Percentiles rank a stretch among this genome's conserved stretches.
Evolutionary conservation across 1,284 basidiomycete species (phyloP).

Genomic region (Microbotryomycetes sp.): DNA sequence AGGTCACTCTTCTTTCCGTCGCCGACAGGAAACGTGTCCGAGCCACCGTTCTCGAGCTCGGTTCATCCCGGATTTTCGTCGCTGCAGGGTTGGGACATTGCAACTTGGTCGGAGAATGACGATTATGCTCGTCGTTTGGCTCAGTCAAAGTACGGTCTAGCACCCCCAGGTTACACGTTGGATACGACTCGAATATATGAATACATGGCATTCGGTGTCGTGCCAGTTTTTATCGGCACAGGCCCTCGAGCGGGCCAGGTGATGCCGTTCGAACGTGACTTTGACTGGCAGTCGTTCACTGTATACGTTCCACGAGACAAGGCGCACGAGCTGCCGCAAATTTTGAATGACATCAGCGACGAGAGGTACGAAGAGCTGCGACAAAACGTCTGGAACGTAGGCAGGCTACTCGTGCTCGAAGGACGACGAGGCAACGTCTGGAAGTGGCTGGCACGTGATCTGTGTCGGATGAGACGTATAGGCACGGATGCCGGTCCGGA

Average conservation of each 20-base stretch:
- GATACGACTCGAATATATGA: constrained; percentile 28
- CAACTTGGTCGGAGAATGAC: constrained; percentile 14
- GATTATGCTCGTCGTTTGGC: constrained; percentile 18
- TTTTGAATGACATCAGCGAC: constrained; percentile 5
- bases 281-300: constrained; percentile 15
- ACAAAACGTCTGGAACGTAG: constrained; percentile 16
- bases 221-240: constrained; percentile 25
- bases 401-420: constrained; percentile 20
- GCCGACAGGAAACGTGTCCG: not conserved
- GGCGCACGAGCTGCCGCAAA: constrained; percentile 11
- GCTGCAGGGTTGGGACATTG: constrained; percentile 19
- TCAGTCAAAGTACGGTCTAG: constrained; percentile 13
- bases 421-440: constrained; percentile 16
- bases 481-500: constrained; percentile 7
- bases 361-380: constrained; percentile 19
- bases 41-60: constrained; percentile 1
- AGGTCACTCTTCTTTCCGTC: constrained; percentile 25
- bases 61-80: constrained; percentile 18
- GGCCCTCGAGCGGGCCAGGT: constrained; percentile 18
- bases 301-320: constrained; percentile 15
- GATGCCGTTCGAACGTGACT: constrained; percentile 18
- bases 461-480: constrained; percentile 19
- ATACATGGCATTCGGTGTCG: constrained; percentile 29
- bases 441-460: constrained; percentile 14
- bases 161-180: constrained; percentile 25